A percentile compares a stretch with the other conserved stretches of the same genome.
These are phyloP conservation scores for Candida boleticola DNA, from an alignment of 805 yeast species.

Conservation along the genomic window DNA sequence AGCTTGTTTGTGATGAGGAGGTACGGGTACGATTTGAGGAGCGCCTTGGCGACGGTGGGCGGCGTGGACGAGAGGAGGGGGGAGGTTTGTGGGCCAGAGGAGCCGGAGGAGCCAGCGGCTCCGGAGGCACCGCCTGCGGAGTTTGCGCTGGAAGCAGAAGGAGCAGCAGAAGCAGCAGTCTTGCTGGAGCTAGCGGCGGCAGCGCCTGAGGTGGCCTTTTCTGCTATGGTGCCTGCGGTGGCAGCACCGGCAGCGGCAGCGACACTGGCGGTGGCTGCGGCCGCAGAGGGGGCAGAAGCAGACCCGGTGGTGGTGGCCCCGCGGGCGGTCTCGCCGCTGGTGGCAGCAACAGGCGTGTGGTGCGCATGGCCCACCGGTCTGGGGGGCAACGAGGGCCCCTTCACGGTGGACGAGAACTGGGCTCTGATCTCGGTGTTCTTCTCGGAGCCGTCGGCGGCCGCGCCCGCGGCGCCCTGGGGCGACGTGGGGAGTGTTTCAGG, in stretches of 20 bases:
- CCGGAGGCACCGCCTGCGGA: not conserved
- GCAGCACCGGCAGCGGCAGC: not conserved
- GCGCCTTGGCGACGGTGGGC: conserved; percentile 81
- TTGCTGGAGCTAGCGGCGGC: not conserved
- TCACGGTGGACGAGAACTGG: not conserved
- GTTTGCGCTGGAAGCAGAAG: not conserved
- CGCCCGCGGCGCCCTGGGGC: not conserved
- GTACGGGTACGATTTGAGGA: conserved; percentile 83
- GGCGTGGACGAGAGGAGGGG: conserved; percentile 89
- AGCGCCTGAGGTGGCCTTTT: not conserved
- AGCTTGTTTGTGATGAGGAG: conserved; percentile 67
- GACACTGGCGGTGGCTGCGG: not conserved
- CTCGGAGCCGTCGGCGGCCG: not conserved
- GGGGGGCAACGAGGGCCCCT: not conserved
- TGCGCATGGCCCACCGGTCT: not conserved
- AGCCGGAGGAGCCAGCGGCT: not conserved
- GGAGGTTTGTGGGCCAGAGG: conserved; percentile 61
- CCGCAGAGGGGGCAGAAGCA: not conserved
- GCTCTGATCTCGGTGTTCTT: conserved; percentile 2
- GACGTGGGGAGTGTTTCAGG: not conserved
- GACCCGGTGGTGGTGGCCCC: not conserved
- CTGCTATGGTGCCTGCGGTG: not conserved
- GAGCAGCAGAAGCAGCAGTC: not conserved
- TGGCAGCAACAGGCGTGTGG: not conserved
- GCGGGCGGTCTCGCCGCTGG: conserved; percentile 6